These are phyloP conservation scores for Penicillium sp. DNA, from an alignment of 2,329 filamentous ascomycete species.

Conservation along the genomic window DNA sequence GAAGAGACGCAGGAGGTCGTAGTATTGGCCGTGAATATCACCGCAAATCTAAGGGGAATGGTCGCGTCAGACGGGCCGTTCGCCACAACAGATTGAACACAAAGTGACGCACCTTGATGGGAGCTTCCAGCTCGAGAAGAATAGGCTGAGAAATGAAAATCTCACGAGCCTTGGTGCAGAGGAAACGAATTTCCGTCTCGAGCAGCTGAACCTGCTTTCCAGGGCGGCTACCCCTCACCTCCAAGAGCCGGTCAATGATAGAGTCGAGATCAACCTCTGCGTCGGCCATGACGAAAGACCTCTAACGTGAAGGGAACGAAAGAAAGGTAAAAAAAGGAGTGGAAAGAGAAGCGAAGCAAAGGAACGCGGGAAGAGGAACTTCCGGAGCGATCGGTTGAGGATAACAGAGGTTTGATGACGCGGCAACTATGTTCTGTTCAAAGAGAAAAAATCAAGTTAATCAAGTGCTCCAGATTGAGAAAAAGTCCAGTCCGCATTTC, in stretches of 20 bases:
- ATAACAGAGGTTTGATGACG: constrained; percentile 31
- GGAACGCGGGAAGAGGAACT: constrained; percentile 30
- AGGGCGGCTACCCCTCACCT: constrained; percentile 95
- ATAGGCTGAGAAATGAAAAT: constrained; percentile 99
- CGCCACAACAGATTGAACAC: not conserved
- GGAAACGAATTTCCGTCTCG: constrained; percentile 92
- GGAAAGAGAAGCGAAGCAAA: constrained; percentile 22
- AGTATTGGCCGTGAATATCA: constrained; percentile 99
- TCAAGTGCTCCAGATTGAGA: constrained; percentile 12
- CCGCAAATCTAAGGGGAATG: constrained; percentile 78
- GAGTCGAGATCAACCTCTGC: constrained; percentile 96
- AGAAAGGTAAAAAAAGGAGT: constrained; percentile 19
- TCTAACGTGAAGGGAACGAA: constrained; percentile 32
- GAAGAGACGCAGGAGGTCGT: constrained; percentile 94
- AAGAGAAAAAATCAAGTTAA: constrained; percentile 17
- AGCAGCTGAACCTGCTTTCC: constrained; percentile 98
- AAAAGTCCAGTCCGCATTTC: constrained; percentile 12
- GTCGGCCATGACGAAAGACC: constrained; percentile 65
- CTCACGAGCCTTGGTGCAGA: constrained; percentile 98
- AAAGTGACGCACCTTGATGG: constrained; percentile 77
- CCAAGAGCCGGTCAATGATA: constrained; percentile 96
- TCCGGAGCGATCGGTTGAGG: constrained; percentile 29
- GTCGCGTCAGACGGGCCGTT: constrained; percentile 16
- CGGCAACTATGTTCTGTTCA: constrained; percentile 34
- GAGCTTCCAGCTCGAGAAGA: constrained; percentile 93